Base-by-base conservation (phyloP, 2,329 filamentous ascomycete genomes). In the Ascochyta viciae-villosae region DNA sequence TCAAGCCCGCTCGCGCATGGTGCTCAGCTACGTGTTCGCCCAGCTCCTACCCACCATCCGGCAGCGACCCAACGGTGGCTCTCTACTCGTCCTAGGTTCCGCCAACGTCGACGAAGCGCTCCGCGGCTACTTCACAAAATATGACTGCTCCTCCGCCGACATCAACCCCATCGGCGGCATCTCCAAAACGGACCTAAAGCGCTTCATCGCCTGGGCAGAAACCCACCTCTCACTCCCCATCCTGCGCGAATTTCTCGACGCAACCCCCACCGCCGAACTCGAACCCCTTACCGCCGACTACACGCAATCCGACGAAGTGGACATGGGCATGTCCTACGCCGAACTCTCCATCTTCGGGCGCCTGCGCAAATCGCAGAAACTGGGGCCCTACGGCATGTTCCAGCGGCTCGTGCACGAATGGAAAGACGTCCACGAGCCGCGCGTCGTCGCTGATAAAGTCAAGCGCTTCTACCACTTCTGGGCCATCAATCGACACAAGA, bases 141-240 rank as follows among this genome's bases (percentile, higher is more conserved):
- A 90, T 67, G 88, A 90, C 69, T 85, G 82, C 66, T 75, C 68
- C 7, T 76, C 72, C n/a, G 80, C 80, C 15, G 62, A 65, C 35
- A 77, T 77, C 59, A 77, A 89, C 63, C 87, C 87, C 3, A 87
- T 89, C 46, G 87, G 80, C 23, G 75, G 75, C 10, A 84, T 87
- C 53, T 82, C 79, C 54, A 92, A 91, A 73, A 85, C 81, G 2
- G 89, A 92, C 64, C 77, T 91, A 1, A 90, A 89, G 72, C 76
- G 82, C 9, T 92, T 93, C 76, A 89, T 92, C 56, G 77, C 76
- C n/a, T 92, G 85, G 81, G 70, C 73, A 0, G 39, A 57, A 1
- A 60, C 39, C 0, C 60, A 81, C 33, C 91, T 89, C 66, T 73
- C 82, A 5, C 74, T 93, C 1, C 87, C 87, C 0, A 84, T 89